Conservation (phyloP, 2,329 filamentous ascomycete genomes). For the Cadophora sp. region DNA sequence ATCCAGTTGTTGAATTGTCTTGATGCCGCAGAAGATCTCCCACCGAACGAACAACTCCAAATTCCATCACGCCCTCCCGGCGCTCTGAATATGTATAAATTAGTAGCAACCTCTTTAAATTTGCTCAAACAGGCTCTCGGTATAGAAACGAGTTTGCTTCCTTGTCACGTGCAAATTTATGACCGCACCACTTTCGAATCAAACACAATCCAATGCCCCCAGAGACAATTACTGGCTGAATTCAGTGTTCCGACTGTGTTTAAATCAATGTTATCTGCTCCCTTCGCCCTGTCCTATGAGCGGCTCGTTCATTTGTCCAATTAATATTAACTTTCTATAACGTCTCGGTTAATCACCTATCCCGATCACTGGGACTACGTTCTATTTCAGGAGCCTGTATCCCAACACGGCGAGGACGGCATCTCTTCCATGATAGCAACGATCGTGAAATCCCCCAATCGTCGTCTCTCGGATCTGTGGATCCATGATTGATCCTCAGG, state of each 20-base stretch:
- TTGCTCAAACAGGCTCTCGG: no score
- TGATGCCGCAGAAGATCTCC: no score
- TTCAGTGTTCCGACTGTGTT: background rate
- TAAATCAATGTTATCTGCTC: background rate
- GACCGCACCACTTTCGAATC: no score
- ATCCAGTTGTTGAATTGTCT: no score
- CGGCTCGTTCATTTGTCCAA: background rate
- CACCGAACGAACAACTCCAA: no score
- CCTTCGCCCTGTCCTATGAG: background rate
- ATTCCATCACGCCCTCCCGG: no score
- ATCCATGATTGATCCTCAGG: background rate
- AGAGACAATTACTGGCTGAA: background rate
- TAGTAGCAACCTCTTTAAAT: no score
- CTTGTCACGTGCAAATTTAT: no score
- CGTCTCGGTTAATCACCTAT: background rate
- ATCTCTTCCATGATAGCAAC: background rate
- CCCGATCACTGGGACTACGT: background rate
- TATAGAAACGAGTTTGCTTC: no score
- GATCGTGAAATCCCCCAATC: background rate
- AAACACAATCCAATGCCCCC: background rate
- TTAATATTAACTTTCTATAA: constrained; percentile 4
- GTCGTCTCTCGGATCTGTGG: background rate
- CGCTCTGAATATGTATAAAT: no score
- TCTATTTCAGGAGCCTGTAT: background rate
- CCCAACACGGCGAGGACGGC: background rate